These are phyloP conservation scores for Aspergillus indologenus DNA, from an alignment of 495 filamentous ascomycete genomes.

Conservation along the genomic window DNA sequence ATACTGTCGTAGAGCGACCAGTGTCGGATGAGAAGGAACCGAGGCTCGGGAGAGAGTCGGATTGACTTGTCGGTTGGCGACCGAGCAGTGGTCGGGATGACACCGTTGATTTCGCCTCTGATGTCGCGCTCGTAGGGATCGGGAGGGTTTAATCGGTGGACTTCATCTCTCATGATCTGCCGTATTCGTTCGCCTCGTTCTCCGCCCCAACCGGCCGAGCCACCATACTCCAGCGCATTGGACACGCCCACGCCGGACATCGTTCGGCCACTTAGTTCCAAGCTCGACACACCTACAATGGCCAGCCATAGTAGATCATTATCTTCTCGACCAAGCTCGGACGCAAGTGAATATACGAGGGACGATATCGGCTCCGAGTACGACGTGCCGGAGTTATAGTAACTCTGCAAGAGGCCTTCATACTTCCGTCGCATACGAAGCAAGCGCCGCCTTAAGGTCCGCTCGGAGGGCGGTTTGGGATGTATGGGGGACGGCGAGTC, in stretches of 20 bases:
- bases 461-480: slow-evolving; percentile 61
- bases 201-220: slow-evolving; percentile 74
- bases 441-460: slow-evolving; percentile 66
- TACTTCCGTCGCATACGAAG: slow-evolving; percentile 73
- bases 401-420: slow-evolving; percentile 65
- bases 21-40: slow-evolving; percentile 88
- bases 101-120: slow-evolving; percentile 59
- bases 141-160: slow-evolving; percentile 86
- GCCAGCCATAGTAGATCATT: slow-evolving; percentile 94
- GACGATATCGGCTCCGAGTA: slow-evolving; percentile 94
- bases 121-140: slow-evolving; percentile 58
- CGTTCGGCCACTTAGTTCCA: slow-evolving; percentile 86
- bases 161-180: slow-evolving; percentile 85
- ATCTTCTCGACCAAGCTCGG: slow-evolving; percentile 91
- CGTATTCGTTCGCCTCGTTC: slow-evolving; percentile 80
- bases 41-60: slow-evolving; percentile 87
- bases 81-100: slow-evolving; percentile 83
- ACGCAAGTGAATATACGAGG: slow-evolving; percentile 89
- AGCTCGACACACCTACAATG: slow-evolving; percentile 86
- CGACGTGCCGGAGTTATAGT: slow-evolving; percentile 82
- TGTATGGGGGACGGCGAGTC: slow-evolving; percentile 57
- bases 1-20: slow-evolving; percentile 99
- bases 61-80: slow-evolving; percentile 91
- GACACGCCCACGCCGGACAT: slow-evolving; percentile 77
- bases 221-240: slow-evolving; percentile 51